Base-by-base conservation (phyloP, 345 rosid species). In the Kernera saxatilis region DNA sequence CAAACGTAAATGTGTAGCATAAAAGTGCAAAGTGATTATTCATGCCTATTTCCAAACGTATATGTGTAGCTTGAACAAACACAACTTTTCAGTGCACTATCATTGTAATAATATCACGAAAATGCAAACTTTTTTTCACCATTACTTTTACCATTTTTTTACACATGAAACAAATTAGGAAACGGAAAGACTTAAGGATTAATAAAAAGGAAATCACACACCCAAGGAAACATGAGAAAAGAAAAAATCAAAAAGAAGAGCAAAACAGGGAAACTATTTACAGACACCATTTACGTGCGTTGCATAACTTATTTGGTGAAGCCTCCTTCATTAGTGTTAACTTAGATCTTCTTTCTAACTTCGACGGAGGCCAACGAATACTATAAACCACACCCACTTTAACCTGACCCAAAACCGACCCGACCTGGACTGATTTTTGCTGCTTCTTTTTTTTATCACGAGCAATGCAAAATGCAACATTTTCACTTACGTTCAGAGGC, bases 281-380 rank as follows among this genome's bases (percentile, higher is more conserved):
- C 79, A 75, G 70, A 69, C 52, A 69, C 66, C 65, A 76, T 62
- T 55, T 69, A 64, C 65, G 71, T 29, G 67, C 58, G 41, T 69
- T 18, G 79, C 51, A 68, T 52, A 61, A 54, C 59, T 76, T 70
- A 76, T 76, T 76, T 63, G 71, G 71, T 70, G 69, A 76, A 76
- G 79, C 75, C 79, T 62, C 67, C 71, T 37, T 63, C 61, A 29
- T 26, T 62, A 3, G 60, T 18, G 21, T 67, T 53, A 70, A 40
- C 65, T 69, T 27, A 21, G 66, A 64, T 63, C 53, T 61, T 48
- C 51, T 27, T 44, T 36, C 27, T n/a, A 60, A 14, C 78, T 63
- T 69, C 60, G 2, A 27, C 62, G 69, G 74, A 76, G 75, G 75
- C 75, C 62, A 69, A 76, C 75, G 71, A 64, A 76, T 76, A 69